phyloP scores from a whole-genome alignment of 495 filamentous ascomycete genomes.

The Tuber indicum region DNA sequence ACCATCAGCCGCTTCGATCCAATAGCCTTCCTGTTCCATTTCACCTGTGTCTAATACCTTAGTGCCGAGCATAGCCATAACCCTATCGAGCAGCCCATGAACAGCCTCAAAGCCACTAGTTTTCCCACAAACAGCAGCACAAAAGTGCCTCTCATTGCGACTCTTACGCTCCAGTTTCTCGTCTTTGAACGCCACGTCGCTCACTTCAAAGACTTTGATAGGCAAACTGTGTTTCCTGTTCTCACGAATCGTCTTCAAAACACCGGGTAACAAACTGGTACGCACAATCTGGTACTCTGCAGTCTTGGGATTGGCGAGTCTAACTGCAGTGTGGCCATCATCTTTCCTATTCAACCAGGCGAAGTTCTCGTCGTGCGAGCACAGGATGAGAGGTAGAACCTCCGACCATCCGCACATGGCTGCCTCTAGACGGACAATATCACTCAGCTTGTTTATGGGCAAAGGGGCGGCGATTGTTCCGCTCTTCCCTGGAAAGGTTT shows the following conservation, averaged over 20 bases:
- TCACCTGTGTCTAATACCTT: constrained; percentile 57
- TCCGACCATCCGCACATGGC: constrained; percentile 96
- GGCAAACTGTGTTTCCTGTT: constrained; percentile 87
- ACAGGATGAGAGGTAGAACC: constrained; percentile 92
- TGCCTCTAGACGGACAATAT: constrained; percentile 83
- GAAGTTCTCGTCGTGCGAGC: constrained; percentile 98
- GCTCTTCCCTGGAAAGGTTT: constrained; percentile 71
- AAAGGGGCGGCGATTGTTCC: constrained; percentile 82
- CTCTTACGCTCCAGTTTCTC: constrained; percentile 67
- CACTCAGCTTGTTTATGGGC: constrained; percentile 84
- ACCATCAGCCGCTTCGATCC: constrained; percentile 86
- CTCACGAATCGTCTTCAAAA: constrained; percentile 91
- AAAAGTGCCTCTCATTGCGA: constrained; percentile 89
- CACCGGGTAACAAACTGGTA: constrained; percentile 77
- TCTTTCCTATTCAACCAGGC: constrained; percentile 88
- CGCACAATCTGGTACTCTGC: constrained; percentile 94
- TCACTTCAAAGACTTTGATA: constrained; percentile 87
- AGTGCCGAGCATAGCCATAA: constrained; percentile 85
- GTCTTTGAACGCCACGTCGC: constrained; percentile 89
- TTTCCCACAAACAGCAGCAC: constrained; percentile 91
- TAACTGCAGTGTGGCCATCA: constrained; percentile 76
- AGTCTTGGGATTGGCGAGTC: constrained; percentile 91
- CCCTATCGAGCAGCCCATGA: constrained; percentile 83
- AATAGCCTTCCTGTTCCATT: constrained; percentile 65
- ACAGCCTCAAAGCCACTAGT: constrained; percentile 94